Base-by-base conservation (phyloP, 116 monocot genomes). In the Zostera marina region DNA sequence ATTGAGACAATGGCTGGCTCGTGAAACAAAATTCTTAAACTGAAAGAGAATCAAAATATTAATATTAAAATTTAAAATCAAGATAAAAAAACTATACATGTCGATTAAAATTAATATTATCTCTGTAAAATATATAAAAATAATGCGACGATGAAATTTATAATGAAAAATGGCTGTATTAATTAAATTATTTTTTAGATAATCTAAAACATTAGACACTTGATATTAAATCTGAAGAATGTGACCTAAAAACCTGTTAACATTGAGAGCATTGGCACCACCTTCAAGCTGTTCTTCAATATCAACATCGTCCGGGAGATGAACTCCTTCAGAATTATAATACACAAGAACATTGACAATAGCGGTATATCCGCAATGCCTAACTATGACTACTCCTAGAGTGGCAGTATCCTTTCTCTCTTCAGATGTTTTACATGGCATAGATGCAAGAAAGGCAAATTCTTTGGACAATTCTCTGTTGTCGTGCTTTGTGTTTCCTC, bases 321-420 rank as follows among this genome's bases (percentile, higher is more conserved):
- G 11, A 62, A 20, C 57, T 8, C 57, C 71, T 44, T 14, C 11
- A 16, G 68, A 65, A 19, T 60, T 17, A 68, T 63, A 72, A 58
- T 73, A 72, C 4, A 66, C 61, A 65, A 73, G 73, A 62, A 87
- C 87, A 68, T 83, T 81, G 20, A 92, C 87, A 53, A 77, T 62
- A 56, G 83, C 87, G 32, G 83, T 87, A 61, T 79, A 84, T 66
- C 92, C 92, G 73, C 81, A 87, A 71, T 92, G 76, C 71, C 72
- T 80, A 41, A 83, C 78, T 60, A 83, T 66, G 25, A 92, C 87
- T 22, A 87, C 81, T 63, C 87, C 83, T 52, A 92, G 56, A 63
- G 87, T 92, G 43, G 83, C 76, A 73, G 80, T 87, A 70, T 92
- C 92, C 92, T 92, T 87, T 61, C 92, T 83, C 72, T 92, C 92